These are phyloP conservation scores for Areca catechu DNA, from an alignment of 176 grass and related monocot species.

Conservation along the genomic window DNA sequence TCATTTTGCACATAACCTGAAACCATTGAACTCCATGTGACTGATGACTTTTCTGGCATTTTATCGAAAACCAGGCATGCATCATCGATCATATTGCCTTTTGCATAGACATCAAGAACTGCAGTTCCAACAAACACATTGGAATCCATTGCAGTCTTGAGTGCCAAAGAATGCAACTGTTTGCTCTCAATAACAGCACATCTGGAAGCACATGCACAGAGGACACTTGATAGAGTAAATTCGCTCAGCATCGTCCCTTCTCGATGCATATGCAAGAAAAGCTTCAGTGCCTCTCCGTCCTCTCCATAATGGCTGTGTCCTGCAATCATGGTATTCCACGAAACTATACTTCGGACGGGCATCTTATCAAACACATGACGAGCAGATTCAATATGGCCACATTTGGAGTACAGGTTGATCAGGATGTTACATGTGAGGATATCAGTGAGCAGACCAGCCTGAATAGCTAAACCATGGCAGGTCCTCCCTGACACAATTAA, in stretches of 20 bases:
- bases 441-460: slow-evolving; percentile 41
- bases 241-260: slow-evolving; percentile 40
- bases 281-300: slow-evolving; percentile 32
- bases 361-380: slow-evolving; percentile 48
- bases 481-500: slow-evolving; percentile 34
- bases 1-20: slow-evolving; percentile 56
- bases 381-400: slow-evolving; percentile 34
- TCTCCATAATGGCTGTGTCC: slow-evolving; percentile 37
- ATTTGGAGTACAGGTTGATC: slow-evolving; percentile 66
- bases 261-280: slow-evolving; percentile 51
- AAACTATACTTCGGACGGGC: slow-evolving; percentile 43
- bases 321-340: slow-evolving; percentile 79
- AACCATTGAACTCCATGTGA: slow-evolving; percentile 61
- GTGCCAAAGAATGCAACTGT: slow-evolving; percentile 41
- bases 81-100: slow-evolving; percentile 55
- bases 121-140: slow-evolving; percentile 61
- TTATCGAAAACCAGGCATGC: slow-evolving; percentile 43
- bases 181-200: slow-evolving; percentile 44
- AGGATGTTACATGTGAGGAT: slow-evolving; percentile 51
- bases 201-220: slow-evolving; percentile 51
- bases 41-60: slow-evolving; percentile 49
- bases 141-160: slow-evolving; percentile 41
- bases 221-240: slow-evolving; percentile 60
- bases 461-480: slow-evolving; percentile 48
- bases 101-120: slow-evolving; percentile 60